Evolutionary conservation across 768 basidiomycete species (phyloP).

Genomic region (Lactarius hatsudake): DNA sequence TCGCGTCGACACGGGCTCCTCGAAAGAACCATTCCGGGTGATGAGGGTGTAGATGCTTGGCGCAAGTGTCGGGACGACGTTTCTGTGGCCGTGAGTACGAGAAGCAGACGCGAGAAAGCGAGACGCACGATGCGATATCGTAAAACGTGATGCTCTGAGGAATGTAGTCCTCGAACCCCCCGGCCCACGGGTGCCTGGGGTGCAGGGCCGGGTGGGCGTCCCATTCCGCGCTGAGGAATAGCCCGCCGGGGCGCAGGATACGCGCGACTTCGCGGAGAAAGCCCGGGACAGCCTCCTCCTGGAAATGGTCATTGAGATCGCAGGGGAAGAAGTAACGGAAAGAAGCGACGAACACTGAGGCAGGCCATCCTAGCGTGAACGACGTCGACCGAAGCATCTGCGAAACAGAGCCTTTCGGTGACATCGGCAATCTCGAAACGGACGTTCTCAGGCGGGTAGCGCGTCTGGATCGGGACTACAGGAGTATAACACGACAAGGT

Average conservation of each 20-base stretch:
- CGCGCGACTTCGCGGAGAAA: conserved; percentile 59
- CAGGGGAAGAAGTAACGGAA: background rate
- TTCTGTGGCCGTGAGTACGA: background rate
- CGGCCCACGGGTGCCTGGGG: conserved; percentile 18
- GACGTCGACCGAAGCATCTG: conserved; percentile 55
- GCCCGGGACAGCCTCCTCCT: conserved; percentile 55
- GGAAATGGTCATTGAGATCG: conserved; percentile 18
- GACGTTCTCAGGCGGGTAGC: conserved; percentile 58
- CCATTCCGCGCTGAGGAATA: conserved; percentile 68
- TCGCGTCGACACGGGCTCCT: conserved; percentile 13
- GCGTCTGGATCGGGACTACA: conserved; percentile 71
- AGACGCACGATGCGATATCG: conserved; percentile 12
- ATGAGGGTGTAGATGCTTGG: conserved; percentile 15
- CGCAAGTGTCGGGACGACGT: conserved; percentile 16
- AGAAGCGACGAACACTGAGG: conserved; percentile 52
- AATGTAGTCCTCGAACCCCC: conserved; percentile 2
- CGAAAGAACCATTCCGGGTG: conserved; percentile 10
- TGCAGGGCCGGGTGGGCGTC: conserved; percentile 38
- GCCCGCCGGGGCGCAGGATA: conserved; percentile 65
- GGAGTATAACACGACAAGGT: background rate
- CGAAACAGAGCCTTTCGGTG: conserved; percentile 47
- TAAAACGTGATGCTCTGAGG: conserved; percentile 19
- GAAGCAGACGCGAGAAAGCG: background rate
- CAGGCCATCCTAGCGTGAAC: conserved; percentile 61
- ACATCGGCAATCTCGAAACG: conserved; percentile 67